Conservation (phyloP, 2,329 filamentous ascomycete genomes). For the Paracorniculantispora psalliotae region DNA sequence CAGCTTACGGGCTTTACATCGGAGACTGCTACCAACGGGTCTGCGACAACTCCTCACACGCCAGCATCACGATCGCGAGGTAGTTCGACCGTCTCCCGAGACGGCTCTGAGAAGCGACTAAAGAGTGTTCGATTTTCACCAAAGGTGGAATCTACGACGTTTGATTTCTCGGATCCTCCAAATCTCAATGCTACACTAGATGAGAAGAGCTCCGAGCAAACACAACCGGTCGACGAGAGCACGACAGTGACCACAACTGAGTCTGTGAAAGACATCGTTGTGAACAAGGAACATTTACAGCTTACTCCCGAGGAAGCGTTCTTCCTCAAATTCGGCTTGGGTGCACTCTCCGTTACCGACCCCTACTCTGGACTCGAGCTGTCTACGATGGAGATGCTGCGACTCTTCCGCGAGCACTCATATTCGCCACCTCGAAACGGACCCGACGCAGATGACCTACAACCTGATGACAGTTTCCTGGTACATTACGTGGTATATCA, state of each 20-base stretch:
- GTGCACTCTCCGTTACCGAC: constrained; percentile 61
- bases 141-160: constrained; percentile 60
- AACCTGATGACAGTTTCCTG: constrained; percentile 78
- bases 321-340: constrained; percentile 79
- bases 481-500: constrained; percentile 88
- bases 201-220: constrained; percentile 14
- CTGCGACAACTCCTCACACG: neutral
- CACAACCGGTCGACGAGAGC: constrained; percentile 18
- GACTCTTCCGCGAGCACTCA: constrained; percentile 63
- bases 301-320: constrained; percentile 86
- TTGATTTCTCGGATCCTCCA: constrained; percentile 47
- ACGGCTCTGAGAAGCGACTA: constrained; percentile 32
- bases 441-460: constrained; percentile 38
- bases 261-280: constrained; percentile 21
- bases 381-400: constrained; percentile 53
- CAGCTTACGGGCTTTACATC: constrained; percentile 6
- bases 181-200: constrained; percentile 34
- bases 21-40: neutral
- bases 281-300: constrained; percentile 78
- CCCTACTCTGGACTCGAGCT: constrained; percentile 41
- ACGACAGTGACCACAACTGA: constrained; percentile 9
- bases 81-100: neutral
- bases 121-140: constrained; percentile 71
- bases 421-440: constrained; percentile 57
- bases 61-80: constrained; percentile 6